A percentile compares a stretch with the other conserved stretches of the same genome.
These are phyloP conservation scores for Rhodotorula taiwanensis DNA, from an alignment of 768 basidiomycete genomes.

Conservation along the genomic window DNA sequence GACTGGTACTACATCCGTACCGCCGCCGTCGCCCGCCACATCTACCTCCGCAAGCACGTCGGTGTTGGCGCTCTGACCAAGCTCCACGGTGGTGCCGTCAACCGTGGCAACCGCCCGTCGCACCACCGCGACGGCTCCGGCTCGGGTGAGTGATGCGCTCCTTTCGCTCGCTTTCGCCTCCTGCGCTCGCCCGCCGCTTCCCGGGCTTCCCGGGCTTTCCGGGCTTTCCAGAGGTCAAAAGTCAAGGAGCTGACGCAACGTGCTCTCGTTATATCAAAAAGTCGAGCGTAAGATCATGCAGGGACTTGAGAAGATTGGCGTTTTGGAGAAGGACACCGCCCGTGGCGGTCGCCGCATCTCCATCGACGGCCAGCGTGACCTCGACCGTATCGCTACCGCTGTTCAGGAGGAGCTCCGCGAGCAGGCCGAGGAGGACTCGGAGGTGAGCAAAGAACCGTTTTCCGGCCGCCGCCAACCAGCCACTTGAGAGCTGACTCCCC, in stretches of 20 bases:
- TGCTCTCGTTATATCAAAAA: not conserved
- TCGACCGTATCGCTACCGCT: slow-evolving; percentile 49
- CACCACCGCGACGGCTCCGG: slow-evolving; percentile 51
- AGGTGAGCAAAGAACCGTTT: slow-evolving; percentile 5
- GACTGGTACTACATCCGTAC: slow-evolving; percentile 99
- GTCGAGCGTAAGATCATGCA: slow-evolving; percentile 39
- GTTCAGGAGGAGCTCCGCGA: slow-evolving; percentile 45
- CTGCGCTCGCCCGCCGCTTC: not conserved
- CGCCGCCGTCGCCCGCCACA: slow-evolving; percentile 71
- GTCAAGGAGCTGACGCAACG: not conserved
- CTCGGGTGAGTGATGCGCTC: not conserved
- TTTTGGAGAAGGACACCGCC: slow-evolving; percentile 84
- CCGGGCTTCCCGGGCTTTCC: not conserved
- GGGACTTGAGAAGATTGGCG: slow-evolving; percentile 96
- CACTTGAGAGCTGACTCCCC: too few relatives aligned
- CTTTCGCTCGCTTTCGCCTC: slow-evolving; percentile 34
- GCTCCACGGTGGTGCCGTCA: slow-evolving; percentile 92
- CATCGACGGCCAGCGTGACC: slow-evolving; percentile 28
- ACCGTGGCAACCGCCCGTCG: slow-evolving; percentile 92
- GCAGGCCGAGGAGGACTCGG: slow-evolving; percentile 45
- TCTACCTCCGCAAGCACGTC: slow-evolving; percentile 67
- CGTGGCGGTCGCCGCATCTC: slow-evolving; percentile 60
- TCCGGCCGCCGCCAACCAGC: not conserved
- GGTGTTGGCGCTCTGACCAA: slow-evolving; percentile 64
- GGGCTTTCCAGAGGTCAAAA: not conserved